Conservation (phyloP, 2,329 filamentous ascomycete genomes). For the Fusarium xyrophilum region DNA sequence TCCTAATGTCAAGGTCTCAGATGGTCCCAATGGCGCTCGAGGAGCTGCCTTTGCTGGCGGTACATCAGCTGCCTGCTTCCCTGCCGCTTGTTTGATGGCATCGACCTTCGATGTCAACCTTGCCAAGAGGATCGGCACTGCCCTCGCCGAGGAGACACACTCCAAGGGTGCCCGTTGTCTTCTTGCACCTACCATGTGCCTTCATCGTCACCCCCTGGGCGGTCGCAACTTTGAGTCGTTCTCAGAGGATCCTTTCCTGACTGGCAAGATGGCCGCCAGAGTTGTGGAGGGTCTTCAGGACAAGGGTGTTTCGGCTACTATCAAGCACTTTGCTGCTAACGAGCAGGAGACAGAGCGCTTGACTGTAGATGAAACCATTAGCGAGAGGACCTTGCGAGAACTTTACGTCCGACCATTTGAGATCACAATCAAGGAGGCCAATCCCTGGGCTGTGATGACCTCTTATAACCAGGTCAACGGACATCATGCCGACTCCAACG, state of each 20-base stretch:
- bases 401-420: constrained; percentile 51
- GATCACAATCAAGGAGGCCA: constrained; percentile 49
- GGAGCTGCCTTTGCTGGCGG: constrained; percentile 37
- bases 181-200: constrained; percentile 45
- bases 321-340: constrained; percentile 56
- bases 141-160: constrained; percentile 61
- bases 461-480: constrained; percentile 52
- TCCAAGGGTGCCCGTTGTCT: constrained; percentile 75
- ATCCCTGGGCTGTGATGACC: constrained; percentile 50
- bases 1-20: constrained; percentile 37
- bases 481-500: constrained; percentile 42
- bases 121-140: constrained; percentile 62
- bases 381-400: constrained; percentile 39
- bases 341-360: constrained; percentile 46
- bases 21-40: constrained; percentile 41
- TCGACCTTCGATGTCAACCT: constrained; percentile 69
- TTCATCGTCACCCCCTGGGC: constrained; percentile 40
- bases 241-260: constrained; percentile 39
- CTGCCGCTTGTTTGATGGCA: constrained; percentile 53
- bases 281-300: constrained; percentile 50
- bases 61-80: constrained; percentile 40
- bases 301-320: constrained; percentile 49
- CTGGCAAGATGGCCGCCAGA: constrained; percentile 40
- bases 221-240: constrained; percentile 43
- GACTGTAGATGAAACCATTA: constrained; percentile 41